These are phyloP conservation scores for Artemisia annua DNA, from an alignment of 129 eudicot genomes.

Conservation along the genomic window DNA sequence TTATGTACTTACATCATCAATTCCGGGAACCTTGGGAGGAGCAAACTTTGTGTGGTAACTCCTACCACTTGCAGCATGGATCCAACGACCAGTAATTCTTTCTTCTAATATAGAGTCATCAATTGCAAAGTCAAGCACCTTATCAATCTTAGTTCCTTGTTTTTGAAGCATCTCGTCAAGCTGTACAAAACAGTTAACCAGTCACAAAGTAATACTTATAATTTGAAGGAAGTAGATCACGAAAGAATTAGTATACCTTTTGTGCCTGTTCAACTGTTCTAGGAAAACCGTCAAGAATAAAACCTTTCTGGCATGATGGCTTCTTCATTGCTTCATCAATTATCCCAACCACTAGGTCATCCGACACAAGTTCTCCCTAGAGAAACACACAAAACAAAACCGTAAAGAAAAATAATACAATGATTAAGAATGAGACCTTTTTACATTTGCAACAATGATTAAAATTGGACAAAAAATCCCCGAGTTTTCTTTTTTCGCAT, in stretches of 20 bases:
- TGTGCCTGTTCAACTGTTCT: conserved; percentile 77
- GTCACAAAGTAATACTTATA: neutral
- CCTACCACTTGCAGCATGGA: conserved; percentile 84
- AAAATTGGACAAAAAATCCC: neutral
- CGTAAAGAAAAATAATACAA: conserved; percentile 2
- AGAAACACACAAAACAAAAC: conserved; percentile 4
- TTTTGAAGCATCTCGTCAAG: conserved; percentile 83
- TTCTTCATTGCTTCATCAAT: conserved; percentile 85
- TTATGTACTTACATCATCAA: conserved; percentile 67
- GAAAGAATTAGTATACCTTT: conserved; percentile 40
- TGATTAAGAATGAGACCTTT: no score
- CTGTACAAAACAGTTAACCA: conserved; percentile 31
- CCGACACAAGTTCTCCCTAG: conserved; percentile 86
- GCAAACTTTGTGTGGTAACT: conserved; percentile 85
- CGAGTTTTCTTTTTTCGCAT: neutral
- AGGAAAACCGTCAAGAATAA: conserved; percentile 87
- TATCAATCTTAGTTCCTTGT: conserved; percentile 61
- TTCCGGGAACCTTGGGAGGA: conserved; percentile 70
- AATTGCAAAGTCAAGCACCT: conserved; percentile 55
- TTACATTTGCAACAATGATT: conserved; percentile 1
- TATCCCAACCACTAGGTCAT: conserved; percentile 82
- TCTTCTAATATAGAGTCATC: conserved; percentile 54
- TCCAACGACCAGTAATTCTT: conserved; percentile 71
- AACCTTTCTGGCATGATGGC: conserved; percentile 85
- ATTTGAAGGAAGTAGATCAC: neutral